A percentile compares a stretch with the other conserved stretches of the same genome.
These are phyloP conservation scores for Suillus plorans DNA, from an alignment of 768 basidiomycete genomes.

Conservation along the genomic window DNA sequence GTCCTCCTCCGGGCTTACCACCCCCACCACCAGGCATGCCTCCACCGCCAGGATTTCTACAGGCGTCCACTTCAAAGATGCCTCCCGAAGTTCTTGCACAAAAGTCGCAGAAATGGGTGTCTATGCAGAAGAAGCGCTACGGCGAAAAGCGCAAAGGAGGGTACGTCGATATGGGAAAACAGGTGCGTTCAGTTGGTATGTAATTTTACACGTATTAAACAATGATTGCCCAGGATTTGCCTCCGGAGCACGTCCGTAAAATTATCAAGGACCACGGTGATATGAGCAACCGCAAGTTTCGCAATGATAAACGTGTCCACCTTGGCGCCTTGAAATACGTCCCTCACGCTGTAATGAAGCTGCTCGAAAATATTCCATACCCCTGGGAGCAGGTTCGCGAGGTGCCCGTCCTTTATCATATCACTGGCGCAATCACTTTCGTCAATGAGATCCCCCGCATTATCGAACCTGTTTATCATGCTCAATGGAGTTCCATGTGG, in stretches of 20 bases:
- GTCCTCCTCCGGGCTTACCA: constrained; percentile 33
- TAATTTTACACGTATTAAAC: constrained; percentile 5
- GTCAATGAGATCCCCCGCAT: constrained; percentile 98
- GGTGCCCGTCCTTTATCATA: constrained; percentile 97
- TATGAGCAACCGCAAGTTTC: constrained; percentile 99
- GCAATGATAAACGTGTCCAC: constrained; percentile 99
- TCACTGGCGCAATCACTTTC: constrained; percentile 99
- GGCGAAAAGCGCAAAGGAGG: constrained; percentile 90
- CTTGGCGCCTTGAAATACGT: constrained; percentile 98
- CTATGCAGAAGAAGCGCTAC: constrained; percentile 90
- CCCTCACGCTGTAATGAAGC: constrained; percentile 98
- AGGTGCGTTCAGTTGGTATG: constrained; percentile 49
- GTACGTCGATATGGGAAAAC: constrained; percentile 90
- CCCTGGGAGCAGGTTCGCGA: constrained; percentile 99
- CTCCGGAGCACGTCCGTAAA: constrained; percentile 97
- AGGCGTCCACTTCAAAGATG: constrained; percentile 42
- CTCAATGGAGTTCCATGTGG: constrained; percentile 99
- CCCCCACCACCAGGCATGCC: constrained; percentile 44
- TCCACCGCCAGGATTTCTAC: constrained; percentile 31
- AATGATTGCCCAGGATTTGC: constrained; percentile 65
- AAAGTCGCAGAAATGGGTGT: constrained; percentile 96
- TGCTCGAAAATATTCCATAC: constrained; percentile 96
- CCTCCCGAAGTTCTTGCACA: constrained; percentile 74
- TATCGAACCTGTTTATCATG: constrained; percentile 97
- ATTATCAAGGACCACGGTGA: constrained; percentile 99